These are phyloP conservation scores for Mortierella sp. DNA, from an alignment of 371 early-diverging fungal species.

Conservation along the genomic window DNA sequence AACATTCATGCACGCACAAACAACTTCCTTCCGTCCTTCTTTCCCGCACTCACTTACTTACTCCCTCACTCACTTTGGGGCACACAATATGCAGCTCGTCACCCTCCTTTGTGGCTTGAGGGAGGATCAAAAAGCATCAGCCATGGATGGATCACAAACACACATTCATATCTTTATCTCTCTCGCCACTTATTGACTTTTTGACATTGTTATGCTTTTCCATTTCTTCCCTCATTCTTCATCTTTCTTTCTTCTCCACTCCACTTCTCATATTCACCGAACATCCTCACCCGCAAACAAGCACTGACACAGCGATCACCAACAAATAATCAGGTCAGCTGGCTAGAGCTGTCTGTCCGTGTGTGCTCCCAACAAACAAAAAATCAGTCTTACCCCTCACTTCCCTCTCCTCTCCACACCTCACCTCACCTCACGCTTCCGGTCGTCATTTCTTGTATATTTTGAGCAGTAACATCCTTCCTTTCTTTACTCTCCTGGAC, in stretches of 20 bases:
- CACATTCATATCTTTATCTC: neutral
- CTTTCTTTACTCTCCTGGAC: neutral
- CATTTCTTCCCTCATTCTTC: neutral
- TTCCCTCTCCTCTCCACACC: constrained; percentile 1
- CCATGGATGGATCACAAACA: neutral
- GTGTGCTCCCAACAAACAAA: constrained; percentile 10
- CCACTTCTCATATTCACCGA: neutral
- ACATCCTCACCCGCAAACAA: neutral
- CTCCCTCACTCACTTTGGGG: neutral
- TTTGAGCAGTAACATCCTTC: neutral
- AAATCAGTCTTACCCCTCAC: neutral
- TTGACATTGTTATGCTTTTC: neutral
- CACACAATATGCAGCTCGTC: neutral
- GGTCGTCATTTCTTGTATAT: neutral
- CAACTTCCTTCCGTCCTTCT: neutral
- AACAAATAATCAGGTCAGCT: neutral
- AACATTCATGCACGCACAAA: neutral
- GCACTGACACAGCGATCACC: neutral
- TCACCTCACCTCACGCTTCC: neutral
- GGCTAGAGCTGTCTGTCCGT: neutral
- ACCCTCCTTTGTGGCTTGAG: neutral
- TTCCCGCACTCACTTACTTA: neutral
- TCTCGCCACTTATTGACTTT: neutral
- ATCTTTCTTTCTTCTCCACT: neutral
- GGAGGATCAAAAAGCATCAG: neutral